Evolutionary conservation across 441 rosid genomes (phyloP).

Genomic region (Macaranga tanarius): DNA sequence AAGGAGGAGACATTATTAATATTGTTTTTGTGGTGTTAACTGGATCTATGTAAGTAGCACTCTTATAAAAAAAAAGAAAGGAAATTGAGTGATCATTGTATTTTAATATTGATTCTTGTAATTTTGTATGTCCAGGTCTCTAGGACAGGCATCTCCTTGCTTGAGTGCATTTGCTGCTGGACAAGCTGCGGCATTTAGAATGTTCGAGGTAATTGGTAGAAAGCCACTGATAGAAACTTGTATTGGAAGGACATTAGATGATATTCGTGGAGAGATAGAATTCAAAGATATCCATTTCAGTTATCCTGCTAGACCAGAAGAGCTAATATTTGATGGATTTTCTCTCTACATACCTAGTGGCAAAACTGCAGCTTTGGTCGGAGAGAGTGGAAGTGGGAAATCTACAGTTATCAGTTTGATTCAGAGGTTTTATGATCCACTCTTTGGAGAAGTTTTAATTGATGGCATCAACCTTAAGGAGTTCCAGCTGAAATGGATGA

Average conservation of each 20-base stretch:
- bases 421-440: constrained; percentile 73
- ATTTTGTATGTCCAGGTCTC: constrained; percentile 41
- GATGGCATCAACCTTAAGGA: constrained; percentile 61
- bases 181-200: constrained; percentile 68
- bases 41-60: constrained; percentile 59
- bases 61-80: too few species aligned
- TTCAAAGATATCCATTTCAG: constrained; percentile 53
- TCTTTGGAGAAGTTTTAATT: constrained; percentile 57
- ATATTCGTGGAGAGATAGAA: constrained; percentile 50
- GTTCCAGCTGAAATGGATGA: constrained; percentile 65
- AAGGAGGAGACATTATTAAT: constrained; percentile 56
- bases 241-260: constrained; percentile 42
- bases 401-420: constrained; percentile 67
- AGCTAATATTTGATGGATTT: constrained; percentile 57
- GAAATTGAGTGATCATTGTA: too few species aligned
- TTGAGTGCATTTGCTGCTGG: constrained; percentile 66
- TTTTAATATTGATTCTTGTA: not conserved
- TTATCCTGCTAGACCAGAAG: constrained; percentile 61
- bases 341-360: constrained; percentile 54
- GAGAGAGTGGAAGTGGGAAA: constrained; percentile 76
- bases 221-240: constrained; percentile 63
- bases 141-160: constrained; percentile 76
- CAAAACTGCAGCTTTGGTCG: constrained; percentile 60
- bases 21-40: constrained; percentile 58
- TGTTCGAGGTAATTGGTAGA: constrained; percentile 67